Evolutionary conservation across 305 asterid species (phyloP), one percentile per base, ranked within the genome.

Genomic region (Rubia tinctorum): DNA sequence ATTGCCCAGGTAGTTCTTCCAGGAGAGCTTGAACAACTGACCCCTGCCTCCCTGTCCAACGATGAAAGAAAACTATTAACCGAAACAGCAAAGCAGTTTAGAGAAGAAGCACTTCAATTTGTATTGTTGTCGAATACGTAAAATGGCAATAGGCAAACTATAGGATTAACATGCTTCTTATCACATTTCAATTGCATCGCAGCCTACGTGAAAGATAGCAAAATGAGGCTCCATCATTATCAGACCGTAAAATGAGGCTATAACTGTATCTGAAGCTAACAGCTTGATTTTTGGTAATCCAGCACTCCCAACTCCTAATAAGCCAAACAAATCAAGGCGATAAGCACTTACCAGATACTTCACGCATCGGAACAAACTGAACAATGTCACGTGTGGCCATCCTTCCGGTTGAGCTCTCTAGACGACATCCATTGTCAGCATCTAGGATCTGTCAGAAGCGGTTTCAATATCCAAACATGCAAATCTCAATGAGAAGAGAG

Each of bases 321-420:
- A 27, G 30, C 30, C 30, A 27, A 27, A 27, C 30, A 27, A 27
- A 27, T 27, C 2, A 27, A 27, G 30, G 1, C 2, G 2, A 27
- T 27, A 27, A 27, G 60, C 44, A 61, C 84, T 80, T 80, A 91
- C 97, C 85, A 60, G 81, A 93, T 67, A 88, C 88, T 78, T 90
- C 92, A 12, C 92, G 90, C 90, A 92, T 86, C n/a, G 98, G 96
- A 86, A 90, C 93, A 68, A 92, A 92, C 82, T 90, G 96, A 77
- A 90, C 93, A 23, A 89, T 86, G 81, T 92, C 98, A 63, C 96
- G 81, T 22, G 96, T 85, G 58, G 96, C 95, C 75, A 92, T 69
- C 84, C 96, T 84, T 72, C 98, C 93, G 0, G 0, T 84, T 39
- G 83, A 79, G 72, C 93, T 85, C 85, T 92, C 96, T n/a, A 92